Percentiles rank a stretch among this genome's conserved stretches.
Evolutionary conservation across 495 filamentous ascomycete species (phyloP).

Genomic region (Rostrohypoxylon terebratum): DNA sequence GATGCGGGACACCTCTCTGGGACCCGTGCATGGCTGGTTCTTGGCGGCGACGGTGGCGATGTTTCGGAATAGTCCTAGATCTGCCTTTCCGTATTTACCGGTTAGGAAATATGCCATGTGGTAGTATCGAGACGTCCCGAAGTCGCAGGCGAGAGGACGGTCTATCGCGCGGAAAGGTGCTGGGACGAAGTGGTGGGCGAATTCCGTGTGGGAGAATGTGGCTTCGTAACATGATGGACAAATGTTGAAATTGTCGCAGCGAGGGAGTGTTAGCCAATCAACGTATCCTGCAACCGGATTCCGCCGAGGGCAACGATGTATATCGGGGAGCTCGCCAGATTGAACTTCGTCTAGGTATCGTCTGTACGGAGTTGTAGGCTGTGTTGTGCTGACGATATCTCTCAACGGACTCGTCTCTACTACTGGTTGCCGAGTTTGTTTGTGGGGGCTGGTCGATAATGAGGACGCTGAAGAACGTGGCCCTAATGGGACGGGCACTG

Average conservation of each 20-base stretch:
- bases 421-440: conserved; percentile 47
- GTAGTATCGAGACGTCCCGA: conserved; percentile 59
- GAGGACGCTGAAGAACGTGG: conserved; percentile 35
- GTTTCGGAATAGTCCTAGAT: conserved; percentile 54
- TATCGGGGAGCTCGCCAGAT: conserved; percentile 48
- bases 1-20: conserved; percentile 45
- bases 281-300: conserved; percentile 45
- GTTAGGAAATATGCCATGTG: conserved; percentile 61
- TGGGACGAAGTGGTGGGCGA: conserved; percentile 54
- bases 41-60: conserved; percentile 54
- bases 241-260: conserved; percentile 59
- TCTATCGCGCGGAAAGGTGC: conserved; percentile 52
- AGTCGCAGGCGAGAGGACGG: conserved; percentile 56
- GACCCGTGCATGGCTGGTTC: conserved; percentile 52
- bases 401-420: conserved; percentile 43
- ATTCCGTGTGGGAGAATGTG: conserved; percentile 55
- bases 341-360: conserved; percentile 53
- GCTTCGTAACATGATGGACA: conserved; percentile 58
- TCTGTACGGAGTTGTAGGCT: conserved; percentile 48
- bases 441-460: conserved; percentile 35
- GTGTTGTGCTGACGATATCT: conserved; percentile 29
- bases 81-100: conserved; percentile 52
- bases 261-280: conserved; percentile 57
- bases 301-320: conserved; percentile 55
- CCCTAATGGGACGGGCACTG: conserved; percentile 22